Evolutionary conservation across 1,139 yeast genomes (phyloP).

Genomic region (Protomyces arabidopsidicola): DNA sequence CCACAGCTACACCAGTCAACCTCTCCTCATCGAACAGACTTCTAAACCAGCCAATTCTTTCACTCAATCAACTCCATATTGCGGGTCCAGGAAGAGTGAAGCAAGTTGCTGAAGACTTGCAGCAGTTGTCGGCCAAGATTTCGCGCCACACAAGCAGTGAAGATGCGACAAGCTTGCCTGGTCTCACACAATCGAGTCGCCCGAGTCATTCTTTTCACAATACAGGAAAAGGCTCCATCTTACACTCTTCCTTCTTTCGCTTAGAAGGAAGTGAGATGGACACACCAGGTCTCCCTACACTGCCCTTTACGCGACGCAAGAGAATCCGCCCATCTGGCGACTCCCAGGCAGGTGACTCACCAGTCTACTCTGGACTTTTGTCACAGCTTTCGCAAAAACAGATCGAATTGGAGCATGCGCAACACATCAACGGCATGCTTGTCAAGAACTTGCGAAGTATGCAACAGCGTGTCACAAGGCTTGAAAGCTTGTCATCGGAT

Average conservation of each 20-base stretch:
- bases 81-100: neutral
- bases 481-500: neutral
- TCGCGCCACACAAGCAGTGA: neutral
- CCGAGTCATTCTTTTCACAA: neutral
- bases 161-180: neutral
- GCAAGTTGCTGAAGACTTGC: neutral
- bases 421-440: neutral
- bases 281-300: neutral
- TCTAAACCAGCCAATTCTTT: neutral
- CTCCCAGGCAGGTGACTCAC: neutral
- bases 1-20: too few species aligned
- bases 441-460: neutral
- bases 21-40: too few species aligned
- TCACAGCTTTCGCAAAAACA: neutral
- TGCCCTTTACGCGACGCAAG: neutral
- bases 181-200: neutral
- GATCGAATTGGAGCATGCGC: neutral
- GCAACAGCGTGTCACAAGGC: neutral
- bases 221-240: neutral
- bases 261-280: neutral
- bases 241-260: neutral
- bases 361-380: neutral
- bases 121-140: neutral
- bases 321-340: neutral
- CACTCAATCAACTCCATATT: neutral